Evolutionary conservation across 805 yeast species (phyloP).

Genomic region (Wickerhamomyces hampshirensis): DNA sequence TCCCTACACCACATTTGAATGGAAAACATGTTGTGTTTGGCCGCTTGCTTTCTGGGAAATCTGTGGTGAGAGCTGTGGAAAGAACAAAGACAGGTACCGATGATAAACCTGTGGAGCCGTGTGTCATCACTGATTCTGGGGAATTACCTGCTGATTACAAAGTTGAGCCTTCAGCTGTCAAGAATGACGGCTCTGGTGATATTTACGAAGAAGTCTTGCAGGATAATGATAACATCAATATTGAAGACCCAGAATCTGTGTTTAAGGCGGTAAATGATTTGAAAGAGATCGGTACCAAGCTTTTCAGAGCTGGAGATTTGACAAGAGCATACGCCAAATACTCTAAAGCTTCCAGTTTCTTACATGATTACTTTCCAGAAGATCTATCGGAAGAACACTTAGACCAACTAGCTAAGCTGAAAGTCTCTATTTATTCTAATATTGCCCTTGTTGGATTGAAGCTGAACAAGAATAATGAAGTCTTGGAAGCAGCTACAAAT

Average conservation of each 20-base stretch:
- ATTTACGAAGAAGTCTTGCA: constrained; percentile 68
- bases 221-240: constrained; percentile 66
- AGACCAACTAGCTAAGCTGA: constrained; percentile 45
- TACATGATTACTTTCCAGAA: constrained; percentile 71
- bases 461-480: constrained; percentile 46
- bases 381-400: constrained; percentile 54
- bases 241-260: constrained; percentile 58
- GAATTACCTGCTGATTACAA: constrained; percentile 57
- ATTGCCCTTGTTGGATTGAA: constrained; percentile 72
- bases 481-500: constrained; percentile 54
- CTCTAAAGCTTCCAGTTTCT: constrained; percentile 62
- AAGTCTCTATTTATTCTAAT: constrained; percentile 64
- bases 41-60: constrained; percentile 76
- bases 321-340: constrained; percentile 62
- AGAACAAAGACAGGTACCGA: constrained; percentile 54
- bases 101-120: constrained; percentile 70
- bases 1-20: constrained; percentile 88
- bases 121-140: constrained; percentile 76
- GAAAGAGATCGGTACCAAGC: constrained; percentile 73
- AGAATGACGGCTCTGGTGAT: constrained; percentile 83
- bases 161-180: constrained; percentile 37
- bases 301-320: constrained; percentile 61
- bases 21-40: constrained; percentile 98
- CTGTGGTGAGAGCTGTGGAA: constrained; percentile 76
- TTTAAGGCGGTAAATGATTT: constrained; percentile 58